phyloP scores from a whole-genome alignment of 2,329 filamentous ascomycete genomes.

The Alternaria angustiovoidea region DNA sequence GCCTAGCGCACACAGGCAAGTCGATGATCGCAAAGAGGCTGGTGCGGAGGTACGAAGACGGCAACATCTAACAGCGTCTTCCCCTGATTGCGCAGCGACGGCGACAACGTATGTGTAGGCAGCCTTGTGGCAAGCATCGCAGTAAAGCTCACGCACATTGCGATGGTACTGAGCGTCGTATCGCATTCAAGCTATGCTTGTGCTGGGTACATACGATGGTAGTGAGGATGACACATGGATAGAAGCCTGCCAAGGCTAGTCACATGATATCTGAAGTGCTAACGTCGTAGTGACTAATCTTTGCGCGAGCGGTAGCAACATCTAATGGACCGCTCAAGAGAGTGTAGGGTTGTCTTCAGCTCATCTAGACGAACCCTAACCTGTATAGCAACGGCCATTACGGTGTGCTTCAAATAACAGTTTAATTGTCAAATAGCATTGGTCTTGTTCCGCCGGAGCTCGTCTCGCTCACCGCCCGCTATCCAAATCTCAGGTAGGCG shows the following conservation, averaged over 20 bases:
- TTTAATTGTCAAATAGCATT: fast-evolving
- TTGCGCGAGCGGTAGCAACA: not conserved
- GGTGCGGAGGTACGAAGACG: not conserved
- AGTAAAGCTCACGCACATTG: not conserved
- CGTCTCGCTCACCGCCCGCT: not conserved
- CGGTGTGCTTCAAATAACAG: no score
- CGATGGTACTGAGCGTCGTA: not conserved
- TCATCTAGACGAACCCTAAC: no score
- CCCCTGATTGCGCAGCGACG: not conserved
- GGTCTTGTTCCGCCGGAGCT: no score
- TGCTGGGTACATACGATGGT: no score
- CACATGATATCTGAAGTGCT: no score
- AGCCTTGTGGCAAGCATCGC: not conserved
- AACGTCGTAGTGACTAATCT: not conserved
- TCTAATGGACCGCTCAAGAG: not conserved
- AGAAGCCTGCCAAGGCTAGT: no score
- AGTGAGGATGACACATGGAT: no score
- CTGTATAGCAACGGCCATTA: no score
- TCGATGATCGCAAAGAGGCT: not conserved
- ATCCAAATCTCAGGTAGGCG: not conserved
- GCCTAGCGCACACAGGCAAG: not conserved
- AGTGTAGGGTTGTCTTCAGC: no score
- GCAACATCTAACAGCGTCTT: not conserved
- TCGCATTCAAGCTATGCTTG: no score
- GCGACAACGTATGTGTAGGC: not conserved